A percentile compares a stretch with the other conserved stretches of the same genome.
Evolutionary conservation across 208 protist species (phyloP).

Genomic region (Plasmodiophora brassicae): DNA sequence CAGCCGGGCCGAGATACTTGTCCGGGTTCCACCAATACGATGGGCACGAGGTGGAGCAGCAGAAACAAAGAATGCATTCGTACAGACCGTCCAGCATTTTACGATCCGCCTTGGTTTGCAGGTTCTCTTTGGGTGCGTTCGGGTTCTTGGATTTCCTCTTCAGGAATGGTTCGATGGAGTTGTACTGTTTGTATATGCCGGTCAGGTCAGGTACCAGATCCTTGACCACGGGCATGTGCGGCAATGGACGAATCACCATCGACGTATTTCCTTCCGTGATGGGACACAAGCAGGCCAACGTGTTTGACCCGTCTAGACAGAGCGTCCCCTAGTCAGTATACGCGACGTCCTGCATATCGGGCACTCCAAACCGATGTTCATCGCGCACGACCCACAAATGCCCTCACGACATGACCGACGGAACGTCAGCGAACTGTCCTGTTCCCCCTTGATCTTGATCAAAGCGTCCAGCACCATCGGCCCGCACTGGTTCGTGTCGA

Average conservation of each 20-base stretch:
- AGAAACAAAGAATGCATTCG: slow-evolving; percentile 79
- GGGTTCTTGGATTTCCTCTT: slow-evolving; percentile 31
- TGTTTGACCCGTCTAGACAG: slow-evolving; percentile 57
- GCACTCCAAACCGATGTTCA: slow-evolving; percentile 63
- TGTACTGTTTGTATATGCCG: slow-evolving; percentile 74
- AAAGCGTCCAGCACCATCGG: slow-evolving; percentile 79
- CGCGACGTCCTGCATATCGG: background rate
- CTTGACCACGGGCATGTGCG: slow-evolving; percentile 71
- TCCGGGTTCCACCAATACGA: slow-evolving; percentile 76
- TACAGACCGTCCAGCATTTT: slow-evolving; percentile 69
- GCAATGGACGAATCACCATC: slow-evolving; percentile 68
- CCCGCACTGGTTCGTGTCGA: slow-evolving; percentile 69
- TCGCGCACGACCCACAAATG: slow-evolving; percentile 61
- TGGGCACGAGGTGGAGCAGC: slow-evolving; percentile 76
- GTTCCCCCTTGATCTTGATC: slow-evolving; percentile 76
- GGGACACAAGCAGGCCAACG: slow-evolving; percentile 65
- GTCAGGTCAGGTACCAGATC: slow-evolving; percentile 71
- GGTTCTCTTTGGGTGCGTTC: background rate
- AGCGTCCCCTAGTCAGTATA: background rate
- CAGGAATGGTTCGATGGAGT: slow-evolving; percentile 69
- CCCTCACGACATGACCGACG: slow-evolving; percentile 72
- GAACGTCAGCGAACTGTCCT: slow-evolving; percentile 76
- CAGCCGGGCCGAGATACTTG: slow-evolving; percentile 73
- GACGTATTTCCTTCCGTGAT: slow-evolving; percentile 49
- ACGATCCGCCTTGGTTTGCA: slow-evolving; percentile 46